Evolutionary conservation across 108 stramenopile species (phyloP), one percentile per base, ranked within the genome.

Genomic region (Nitzschia sp.): DNA sequence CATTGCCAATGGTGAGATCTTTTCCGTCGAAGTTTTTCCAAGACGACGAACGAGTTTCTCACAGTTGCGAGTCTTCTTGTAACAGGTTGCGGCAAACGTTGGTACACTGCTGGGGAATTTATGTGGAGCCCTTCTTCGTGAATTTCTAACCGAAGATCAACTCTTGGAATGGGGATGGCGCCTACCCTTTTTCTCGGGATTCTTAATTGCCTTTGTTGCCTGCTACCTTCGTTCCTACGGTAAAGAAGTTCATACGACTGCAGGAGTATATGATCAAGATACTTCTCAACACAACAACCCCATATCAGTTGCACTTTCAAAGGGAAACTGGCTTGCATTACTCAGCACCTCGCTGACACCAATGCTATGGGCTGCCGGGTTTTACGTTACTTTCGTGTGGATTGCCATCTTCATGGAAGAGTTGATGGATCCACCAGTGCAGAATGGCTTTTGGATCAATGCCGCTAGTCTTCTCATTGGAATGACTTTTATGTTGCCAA

Each of bases 141-240:
- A 69, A 14, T 10, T 81, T n/a, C 71, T 88, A 7, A 83, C 80
- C 12, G 76, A 85, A 8, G 78, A 86, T 52, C 82, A 84, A 63
- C 65, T 90, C 0, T 15, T 70, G 15, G 12, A 37, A 3, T 90
- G 78, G 78, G 89, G 86, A 10, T 90, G 89, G 89, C 64, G 89
- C 1, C 40, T 90, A 2, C 89, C 89, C 2, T 90, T 90, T 57
- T 65, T 90, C 24, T 79, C 80, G 8, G 89, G 89, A 15, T 81
- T 90, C 29, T n/a, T 83, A 3, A 83, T 87, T 48, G 80, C 76
- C 2, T 50, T 77, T 25, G 79, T 77, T 6, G 84, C 79, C 12
- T 55, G 64, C 7, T 90, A 86, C 68, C 65, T 90, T 11, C 54
- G 74, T 39, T 21, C 57, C 14, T 41, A 84, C 56, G 85, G 79